Evolutionary conservation across 805 yeast species (phyloP).

Genomic region (Candida oleophila): DNA sequence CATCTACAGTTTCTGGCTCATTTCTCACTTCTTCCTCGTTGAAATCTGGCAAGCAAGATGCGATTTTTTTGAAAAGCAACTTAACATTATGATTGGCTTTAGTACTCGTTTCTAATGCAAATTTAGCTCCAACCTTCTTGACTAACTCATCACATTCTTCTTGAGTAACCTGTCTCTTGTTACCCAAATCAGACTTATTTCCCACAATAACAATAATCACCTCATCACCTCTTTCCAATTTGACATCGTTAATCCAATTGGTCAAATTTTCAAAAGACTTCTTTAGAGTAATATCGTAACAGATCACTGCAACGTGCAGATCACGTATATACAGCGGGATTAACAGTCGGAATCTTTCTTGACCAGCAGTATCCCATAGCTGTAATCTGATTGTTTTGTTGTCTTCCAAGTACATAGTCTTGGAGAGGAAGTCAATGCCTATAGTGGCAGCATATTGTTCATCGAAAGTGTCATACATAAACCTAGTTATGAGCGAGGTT

Average conservation of each 20-base stretch:
- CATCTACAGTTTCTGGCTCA: constrained; percentile 7
- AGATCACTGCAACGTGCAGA: constrained; percentile 95
- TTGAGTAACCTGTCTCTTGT: constrained; percentile 74
- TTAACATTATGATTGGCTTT: constrained; percentile 95
- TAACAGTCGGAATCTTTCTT: constrained; percentile 90
- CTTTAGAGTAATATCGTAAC: constrained; percentile 87
- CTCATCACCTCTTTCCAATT: constrained; percentile 86
- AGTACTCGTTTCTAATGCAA: constrained; percentile 90
- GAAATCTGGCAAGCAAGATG: constrained; percentile 86
- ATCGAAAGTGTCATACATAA: constrained; percentile 97
- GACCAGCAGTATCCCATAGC: constrained; percentile 98
- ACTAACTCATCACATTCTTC: constrained; percentile 86
- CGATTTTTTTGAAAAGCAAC: constrained; percentile 83
- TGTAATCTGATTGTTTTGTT: constrained; percentile 87
- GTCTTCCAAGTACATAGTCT: constrained; percentile 93
- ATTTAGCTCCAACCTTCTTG: constrained; percentile 67
- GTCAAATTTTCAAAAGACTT: constrained; percentile 80
- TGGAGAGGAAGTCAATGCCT: constrained; percentile 93
- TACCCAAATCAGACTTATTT: constrained; percentile 80
- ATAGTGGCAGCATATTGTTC: constrained; percentile 96
- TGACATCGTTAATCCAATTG: constrained; percentile 94
- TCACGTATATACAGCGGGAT: constrained; percentile 96
- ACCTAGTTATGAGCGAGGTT: constrained; percentile 92
- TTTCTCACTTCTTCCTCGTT: constrained; percentile 10
- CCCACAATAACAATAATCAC: constrained; percentile 91